Evolutionary conservation across 2,329 filamentous ascomycete species (phyloP), one percentile per base, ranked within the genome.

Genomic region (Aureobasidium uvarum): DNA sequence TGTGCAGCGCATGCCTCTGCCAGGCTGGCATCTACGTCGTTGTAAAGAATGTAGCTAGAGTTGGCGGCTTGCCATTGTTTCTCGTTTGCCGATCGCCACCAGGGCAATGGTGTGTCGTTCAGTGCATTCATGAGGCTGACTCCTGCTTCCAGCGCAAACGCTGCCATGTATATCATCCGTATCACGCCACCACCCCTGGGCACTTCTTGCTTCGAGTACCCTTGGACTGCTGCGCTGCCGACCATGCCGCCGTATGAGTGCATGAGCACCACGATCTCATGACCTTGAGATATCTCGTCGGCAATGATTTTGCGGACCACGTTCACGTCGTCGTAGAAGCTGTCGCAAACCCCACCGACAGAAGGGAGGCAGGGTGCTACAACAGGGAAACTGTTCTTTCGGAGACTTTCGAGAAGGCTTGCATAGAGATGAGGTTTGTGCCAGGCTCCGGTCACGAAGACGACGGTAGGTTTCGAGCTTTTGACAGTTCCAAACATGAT

Each of bases 41-140:
- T 75, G 67, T 77, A 79, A 66, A 78, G 76, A 33, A 72, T 70
- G 10, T 73, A 52, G 8, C 66, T 51, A 0, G 55, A 56, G 45
- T 65, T 38, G 11, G n/a, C 28, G 14, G 58, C 60, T 6, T 43
- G 66, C 68, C 63, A n/a, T 46, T 60, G 55, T 33, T 66, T 66
- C 23, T 55, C 45, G 25, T 51, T 52, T 2, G 39, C 51, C 13
- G 62, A 54, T n/a, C 28, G 16, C 23, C 38, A n/a, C 66, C 67
- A 69, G 3, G 66, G 63, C 4, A 50, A 28, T 8, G 51, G 55
- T 38, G 60, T 67, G 5, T 66, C 68, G 8, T 65, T 62, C 20
- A 70, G 67, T 4, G 66, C 67, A 31, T 67, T 64, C 41, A 67
- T 69, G 3, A 74, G 48, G 23, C 60, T 65, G 13, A 65, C 39